A percentile compares a stretch with the other conserved stretches of the same genome.
phyloP scores from a whole-genome alignment of 805 yeast genomes.

The Candida boleticola region DNA sequence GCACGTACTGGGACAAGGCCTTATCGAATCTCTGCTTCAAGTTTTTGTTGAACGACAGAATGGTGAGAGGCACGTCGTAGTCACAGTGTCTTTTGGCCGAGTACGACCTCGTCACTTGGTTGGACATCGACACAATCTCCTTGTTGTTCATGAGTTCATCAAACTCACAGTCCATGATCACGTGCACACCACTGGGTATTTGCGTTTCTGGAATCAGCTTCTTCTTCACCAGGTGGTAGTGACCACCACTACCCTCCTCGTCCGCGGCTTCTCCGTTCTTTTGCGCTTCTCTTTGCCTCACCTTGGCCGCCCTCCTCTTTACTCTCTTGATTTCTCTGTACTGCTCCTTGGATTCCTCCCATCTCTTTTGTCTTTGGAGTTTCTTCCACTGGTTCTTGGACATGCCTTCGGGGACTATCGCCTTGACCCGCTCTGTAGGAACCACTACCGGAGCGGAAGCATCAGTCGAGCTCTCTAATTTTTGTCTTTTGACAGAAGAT shows the following conservation, averaged over 20 bases:
- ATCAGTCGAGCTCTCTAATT: neutral
- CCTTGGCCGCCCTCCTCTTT: constrained; percentile 44
- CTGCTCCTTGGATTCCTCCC: constrained; percentile 66
- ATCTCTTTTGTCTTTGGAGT: constrained; percentile 52
- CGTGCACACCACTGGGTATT: constrained; percentile 43
- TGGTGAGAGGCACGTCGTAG: constrained; percentile 54
- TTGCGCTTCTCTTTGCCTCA: constrained; percentile 20
- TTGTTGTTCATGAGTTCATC: constrained; percentile 85
- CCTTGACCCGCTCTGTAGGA: neutral
- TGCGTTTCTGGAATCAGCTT: constrained; percentile 46
- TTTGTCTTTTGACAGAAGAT: too few relatives aligned
- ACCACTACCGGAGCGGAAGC: constrained; percentile 12
- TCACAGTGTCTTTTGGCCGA: constrained; percentile 67
- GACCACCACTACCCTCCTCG: constrained; percentile 22
- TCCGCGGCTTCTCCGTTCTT: constrained; percentile 13
- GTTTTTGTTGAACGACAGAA: constrained; percentile 65
- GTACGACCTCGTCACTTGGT: constrained; percentile 81
- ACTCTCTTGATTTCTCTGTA: constrained; percentile 53
- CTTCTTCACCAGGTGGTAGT: constrained; percentile 24
- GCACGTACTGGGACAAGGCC: constrained; percentile 52
- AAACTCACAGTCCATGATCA: constrained; percentile 86
- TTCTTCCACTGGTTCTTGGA: constrained; percentile 84
- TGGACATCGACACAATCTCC: constrained; percentile 64
- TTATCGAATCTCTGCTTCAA: constrained; percentile 68
- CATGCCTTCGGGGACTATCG: constrained; percentile 73